Base-by-base conservation (phyloP, 2,329 filamentous ascomycete genomes). In the Hyphodiscus sp. region DNA sequence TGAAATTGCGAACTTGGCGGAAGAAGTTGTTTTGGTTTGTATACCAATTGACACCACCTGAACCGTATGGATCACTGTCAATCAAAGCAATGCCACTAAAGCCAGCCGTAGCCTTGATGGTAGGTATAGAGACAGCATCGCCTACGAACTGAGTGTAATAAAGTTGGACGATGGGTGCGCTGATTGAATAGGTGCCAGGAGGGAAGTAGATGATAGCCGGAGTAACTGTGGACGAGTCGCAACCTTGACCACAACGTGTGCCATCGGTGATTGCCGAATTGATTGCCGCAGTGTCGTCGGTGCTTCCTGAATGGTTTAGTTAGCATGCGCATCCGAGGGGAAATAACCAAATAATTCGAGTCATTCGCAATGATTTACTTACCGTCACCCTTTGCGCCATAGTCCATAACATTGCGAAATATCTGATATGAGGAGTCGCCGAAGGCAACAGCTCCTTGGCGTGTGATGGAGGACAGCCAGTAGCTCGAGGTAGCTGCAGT, bases 121-220 rank as follows among this genome's bases (percentile, higher is more conserved):
- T 85, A 0, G 92, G 91, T 15, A 85, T 71, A 58, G 80, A 76
- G 63, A 81, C 67, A 47, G 86, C 83, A 73, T 97, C 91, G 53
- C 92, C 92, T 38, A 96, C 77, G 57, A 97, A 82, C 69, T 96
- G 91, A 10, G 91, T 95, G 75, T 96, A 96, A 77, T 97, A 97
- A 71, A 86, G 86, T 69, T 91, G 86, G 49, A 91, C 73, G 61
- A 97, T 82, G 20, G 92, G 89, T 65, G 76, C 79, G 67, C 83
- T 89, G 63, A 97, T 85, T 18, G 87, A 66, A 67, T 96, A 97
- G 53, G 84, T 95, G 60, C 92, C 91, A 11, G 89, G 77, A 41
- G 91, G 91, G 49, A 50, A 95, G 76, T 95, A 97, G 50, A 97
- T 83, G 15, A 97, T 74, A 23, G 89, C 92, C 0, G 92, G 92